Evolutionary conservation across 2,329 filamentous ascomycete genomes (phyloP).

Genomic region (Ophiostoma himal-ulmi): DNA sequence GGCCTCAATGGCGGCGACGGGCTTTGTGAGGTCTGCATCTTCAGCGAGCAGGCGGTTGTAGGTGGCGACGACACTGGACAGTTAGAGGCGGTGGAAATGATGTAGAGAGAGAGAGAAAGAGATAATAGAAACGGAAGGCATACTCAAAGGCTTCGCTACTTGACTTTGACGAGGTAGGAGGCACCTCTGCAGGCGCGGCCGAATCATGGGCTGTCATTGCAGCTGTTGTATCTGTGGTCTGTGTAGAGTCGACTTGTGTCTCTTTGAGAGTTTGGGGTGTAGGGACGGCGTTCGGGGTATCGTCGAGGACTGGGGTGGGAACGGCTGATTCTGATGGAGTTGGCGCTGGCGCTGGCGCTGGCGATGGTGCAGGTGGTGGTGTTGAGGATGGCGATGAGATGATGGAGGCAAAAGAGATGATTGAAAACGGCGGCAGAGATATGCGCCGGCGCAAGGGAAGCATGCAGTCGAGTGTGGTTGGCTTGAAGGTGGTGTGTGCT

Average conservation of each 20-base stretch:
- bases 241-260: neutral
- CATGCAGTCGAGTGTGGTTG: conserved; percentile 16
- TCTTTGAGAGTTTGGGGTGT: no score
- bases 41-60: conserved; percentile 51
- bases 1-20: conserved; percentile 61
- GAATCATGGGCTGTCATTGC: conserved; percentile 19
- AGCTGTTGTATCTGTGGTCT: neutral
- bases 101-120: neutral
- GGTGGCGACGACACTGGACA: conserved; percentile 48
- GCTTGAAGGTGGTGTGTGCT: neutral
- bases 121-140: neutral
- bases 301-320: neutral
- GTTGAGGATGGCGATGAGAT: neutral
- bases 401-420: neutral
- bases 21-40: conserved; percentile 87
- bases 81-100: neutral
- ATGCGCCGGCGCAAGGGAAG: conserved; percentile 3
- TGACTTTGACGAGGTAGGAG: neutral
- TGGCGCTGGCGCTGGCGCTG: neutral
- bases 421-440: conserved; percentile 20
- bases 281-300: no score
- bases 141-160: conserved; percentile 13
- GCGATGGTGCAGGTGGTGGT: neutral
- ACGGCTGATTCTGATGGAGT: neutral
- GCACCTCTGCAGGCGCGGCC: conserved; percentile 9